A percentile compares a stretch with the other conserved stretches of the same genome.
Evolutionary conservation across 768 basidiomycete genomes (phyloP).

Genomic region (Hirschioporus abietinus): DNA sequence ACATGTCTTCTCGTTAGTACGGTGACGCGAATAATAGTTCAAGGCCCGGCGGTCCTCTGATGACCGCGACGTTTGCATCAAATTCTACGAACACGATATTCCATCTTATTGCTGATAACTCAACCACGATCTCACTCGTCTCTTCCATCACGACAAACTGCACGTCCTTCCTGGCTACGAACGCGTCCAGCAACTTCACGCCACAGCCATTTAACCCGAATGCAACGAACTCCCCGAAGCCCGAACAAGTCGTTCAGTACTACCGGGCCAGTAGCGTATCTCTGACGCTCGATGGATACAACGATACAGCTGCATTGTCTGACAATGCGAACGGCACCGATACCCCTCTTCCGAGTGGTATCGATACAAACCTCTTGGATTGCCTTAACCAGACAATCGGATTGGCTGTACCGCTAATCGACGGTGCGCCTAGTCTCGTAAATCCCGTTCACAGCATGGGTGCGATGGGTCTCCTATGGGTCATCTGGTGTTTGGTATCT

Average conservation of each 20-base stretch:
- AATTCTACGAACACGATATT: slow-evolving; percentile 34
- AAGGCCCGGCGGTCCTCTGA: slow-evolving; percentile 44
- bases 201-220: slow-evolving; percentile 27
- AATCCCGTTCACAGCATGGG: slow-evolving; percentile 16
- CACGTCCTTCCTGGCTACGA: slow-evolving; percentile 28
- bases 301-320: slow-evolving; percentile 48
- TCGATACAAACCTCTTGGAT: slow-evolving; percentile 43
- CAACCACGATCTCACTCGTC: slow-evolving; percentile 40
- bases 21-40: slow-evolving; percentile 38
- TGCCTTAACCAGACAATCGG: slow-evolving; percentile 66
- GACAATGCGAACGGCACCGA: slow-evolving; percentile 35
- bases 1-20: slow-evolving; percentile 32
- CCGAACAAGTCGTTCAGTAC: slow-evolving; percentile 60
- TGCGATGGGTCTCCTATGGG: slow-evolving; percentile 20
- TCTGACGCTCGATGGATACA: slow-evolving; percentile 60
- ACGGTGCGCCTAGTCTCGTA: slow-evolving; percentile 22
- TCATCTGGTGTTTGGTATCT: slow-evolving; percentile 15
- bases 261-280: slow-evolving; percentile 62
- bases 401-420: slow-evolving; percentile 49
- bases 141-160: slow-evolving; percentile 39
- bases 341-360: slow-evolving; percentile 44
- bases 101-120: slow-evolving; percentile 43
- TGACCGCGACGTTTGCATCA: slow-evolving; percentile 35
- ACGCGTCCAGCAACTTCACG: slow-evolving; percentile 25
- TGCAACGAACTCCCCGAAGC: slow-evolving; percentile 25